phyloP scores from a whole-genome alignment of 2,329 filamentous ascomycete species.

The Exophiala aquamarina region DNA sequence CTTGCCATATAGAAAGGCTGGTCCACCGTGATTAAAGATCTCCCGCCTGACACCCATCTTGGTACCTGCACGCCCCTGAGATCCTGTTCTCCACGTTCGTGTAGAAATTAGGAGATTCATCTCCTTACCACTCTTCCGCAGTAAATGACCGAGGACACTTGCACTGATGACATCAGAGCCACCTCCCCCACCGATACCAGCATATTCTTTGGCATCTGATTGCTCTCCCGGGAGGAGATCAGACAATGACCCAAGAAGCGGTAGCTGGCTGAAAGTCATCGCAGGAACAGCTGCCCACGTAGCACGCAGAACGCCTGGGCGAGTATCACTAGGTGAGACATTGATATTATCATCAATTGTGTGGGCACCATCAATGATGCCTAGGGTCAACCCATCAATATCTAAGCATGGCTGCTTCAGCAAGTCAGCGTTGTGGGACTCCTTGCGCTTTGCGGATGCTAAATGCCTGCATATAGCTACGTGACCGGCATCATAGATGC shows the following conservation, averaged over 20 bases:
- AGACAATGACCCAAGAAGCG: constrained; percentile 13
- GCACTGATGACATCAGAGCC: constrained; percentile 29
- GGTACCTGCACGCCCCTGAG: constrained; percentile 25
- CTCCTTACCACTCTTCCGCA: constrained; percentile 15
- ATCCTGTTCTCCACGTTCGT: constrained; percentile 26
- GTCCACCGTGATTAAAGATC: constrained; percentile 25
- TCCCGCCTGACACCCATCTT: constrained; percentile 27
- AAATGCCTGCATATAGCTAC: constrained; percentile 17
- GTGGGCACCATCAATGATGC: constrained; percentile 16
- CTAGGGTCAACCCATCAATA: constrained; percentile 13
- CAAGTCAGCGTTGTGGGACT: constrained; percentile 13
- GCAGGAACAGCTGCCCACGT: constrained; percentile 13
- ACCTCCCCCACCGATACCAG: constrained; percentile 26
- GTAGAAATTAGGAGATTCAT: constrained; percentile 27
- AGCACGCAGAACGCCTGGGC: neutral
- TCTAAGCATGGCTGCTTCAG: constrained; percentile 15
- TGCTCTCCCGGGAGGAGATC: constrained; percentile 22
- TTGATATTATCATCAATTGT: constrained; percentile 8
- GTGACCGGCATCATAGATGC: constrained; percentile 25
- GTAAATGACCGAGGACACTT: constrained; percentile 24
- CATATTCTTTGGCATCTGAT: constrained; percentile 13
- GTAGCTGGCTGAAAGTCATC: constrained; percentile 24
- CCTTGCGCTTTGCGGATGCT: constrained; percentile 8
- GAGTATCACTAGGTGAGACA: neutral
- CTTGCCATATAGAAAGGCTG: constrained; percentile 13